Evolutionary conservation across 257 asterid species (phyloP).

Genomic region (Lantana camara): DNA sequence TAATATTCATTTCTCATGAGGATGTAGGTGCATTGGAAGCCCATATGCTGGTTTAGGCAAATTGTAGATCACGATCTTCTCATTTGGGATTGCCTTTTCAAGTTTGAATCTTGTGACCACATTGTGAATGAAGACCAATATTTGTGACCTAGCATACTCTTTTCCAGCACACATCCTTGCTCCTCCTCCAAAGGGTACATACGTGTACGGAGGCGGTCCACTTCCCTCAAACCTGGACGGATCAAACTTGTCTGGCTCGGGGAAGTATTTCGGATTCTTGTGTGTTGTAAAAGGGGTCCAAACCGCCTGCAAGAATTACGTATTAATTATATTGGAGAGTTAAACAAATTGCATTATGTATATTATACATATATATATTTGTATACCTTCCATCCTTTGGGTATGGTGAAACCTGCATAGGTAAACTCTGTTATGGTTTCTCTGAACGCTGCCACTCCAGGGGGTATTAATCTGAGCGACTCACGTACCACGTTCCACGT

Average conservation of each 20-base stretch:
- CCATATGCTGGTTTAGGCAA: slow-evolving; percentile 42
- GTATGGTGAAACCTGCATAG: no score
- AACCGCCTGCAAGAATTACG: slow-evolving; percentile 35
- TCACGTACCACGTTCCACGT: slow-evolving; percentile 37
- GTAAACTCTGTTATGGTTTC: slow-evolving; percentile 50
- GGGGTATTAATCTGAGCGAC: slow-evolving; percentile 52
- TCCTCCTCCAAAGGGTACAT: slow-evolving; percentile 55
- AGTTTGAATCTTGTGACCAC: no score
- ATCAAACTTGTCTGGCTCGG: slow-evolving; percentile 57
- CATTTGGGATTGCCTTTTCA: no score
- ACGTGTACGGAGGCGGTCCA: slow-evolving; percentile 55
- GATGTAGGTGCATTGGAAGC: slow-evolving; percentile 46
- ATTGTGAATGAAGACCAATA: no score
- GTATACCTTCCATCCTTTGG: no score
- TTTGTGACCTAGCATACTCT: slow-evolving; percentile 47
- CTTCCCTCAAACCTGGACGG: slow-evolving; percentile 57
- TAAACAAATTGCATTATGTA: no score
- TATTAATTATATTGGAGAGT: no score
- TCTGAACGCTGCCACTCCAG: slow-evolving; percentile 58
- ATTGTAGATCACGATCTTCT: slow-evolving; percentile 56
- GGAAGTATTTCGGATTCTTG: slow-evolving; percentile 45
- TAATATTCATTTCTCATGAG: slow-evolving; percentile 38
- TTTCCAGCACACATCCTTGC: no score
- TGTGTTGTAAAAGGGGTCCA: slow-evolving; percentile 55
- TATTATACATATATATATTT: no score